Percentiles rank a stretch among this genome's conserved stretches.
These are phyloP conservation scores for Aspergillus mulundensis DNA, from an alignment of 495 filamentous ascomycete species.

Conservation along the genomic window DNA sequence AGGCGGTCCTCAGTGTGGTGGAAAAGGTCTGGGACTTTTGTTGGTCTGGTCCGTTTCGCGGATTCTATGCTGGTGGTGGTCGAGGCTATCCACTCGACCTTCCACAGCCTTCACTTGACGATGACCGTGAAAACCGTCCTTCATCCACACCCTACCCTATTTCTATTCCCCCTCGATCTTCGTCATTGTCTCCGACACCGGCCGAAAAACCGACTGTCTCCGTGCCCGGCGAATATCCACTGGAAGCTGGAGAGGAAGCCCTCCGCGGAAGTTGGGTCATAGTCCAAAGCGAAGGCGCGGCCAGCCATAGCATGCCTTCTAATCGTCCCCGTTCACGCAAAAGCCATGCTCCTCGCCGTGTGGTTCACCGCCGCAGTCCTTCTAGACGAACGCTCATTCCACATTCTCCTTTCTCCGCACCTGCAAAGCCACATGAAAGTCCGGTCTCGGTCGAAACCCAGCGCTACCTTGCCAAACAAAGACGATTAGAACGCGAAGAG, in stretches of 20 bases:
- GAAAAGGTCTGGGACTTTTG: conserved; percentile 83
- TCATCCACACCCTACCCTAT: background rate
- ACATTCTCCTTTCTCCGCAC: conserved; percentile 26
- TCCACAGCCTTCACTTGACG: conserved; percentile 14
- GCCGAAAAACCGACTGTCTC: conserved; percentile 26
- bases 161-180: background rate
- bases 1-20: conserved; percentile 53
- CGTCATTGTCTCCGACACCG: background rate
- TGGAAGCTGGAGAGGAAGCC: conserved; percentile 41
- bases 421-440: conserved; percentile 35
- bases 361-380: conserved; percentile 10
- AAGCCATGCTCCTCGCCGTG: conserved; percentile 4
- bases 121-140: background rate
- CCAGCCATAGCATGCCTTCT: conserved; percentile 1
- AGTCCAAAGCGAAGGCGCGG: conserved; percentile 37
- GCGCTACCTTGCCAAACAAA: conserved; percentile 59
- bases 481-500: conserved; percentile 69
- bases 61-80: conserved; percentile 83
- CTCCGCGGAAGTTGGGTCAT: conserved; percentile 70
- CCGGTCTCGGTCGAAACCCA: conserved; percentile 60
- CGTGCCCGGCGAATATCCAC: conserved; percentile 25
- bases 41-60: conserved; percentile 65
- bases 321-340: background rate
- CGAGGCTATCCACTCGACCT: conserved; percentile 55
- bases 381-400: conserved; percentile 29